Evolutionary conservation across 2,329 filamentous ascomycete genomes (phyloP), one percentile per base, ranked within the genome.

Genomic region (Ophiostoma populinum): DNA sequence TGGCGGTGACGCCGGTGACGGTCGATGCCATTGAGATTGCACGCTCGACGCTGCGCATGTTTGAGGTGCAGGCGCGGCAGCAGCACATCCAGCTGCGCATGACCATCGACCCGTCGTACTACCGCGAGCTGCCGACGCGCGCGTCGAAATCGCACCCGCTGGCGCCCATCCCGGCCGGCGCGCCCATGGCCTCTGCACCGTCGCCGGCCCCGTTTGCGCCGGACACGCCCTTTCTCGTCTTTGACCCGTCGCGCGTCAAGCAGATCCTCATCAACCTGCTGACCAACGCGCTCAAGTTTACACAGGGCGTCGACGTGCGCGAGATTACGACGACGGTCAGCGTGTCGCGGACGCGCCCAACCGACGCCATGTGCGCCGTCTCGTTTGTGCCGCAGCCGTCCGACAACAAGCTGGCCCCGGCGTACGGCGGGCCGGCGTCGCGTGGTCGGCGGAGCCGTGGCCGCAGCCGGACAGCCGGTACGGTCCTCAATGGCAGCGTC

Each of bases 231-330:
- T 83, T 72, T 61, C 69, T 85, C 3, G 55, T 63, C 22, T 54
- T 83, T 19, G 81, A 87, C 49, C 75, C 80, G 0, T 78, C 75
- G 12, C 66, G 80, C 17, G 71, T 87, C 33, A 66, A 80, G 34
- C 80, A 87, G 51, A 76, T 86, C 1, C 59, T 86, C 4, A 83
- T 87, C 50, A 87, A 87, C 46, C 62, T 87, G 2, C 67, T 80
- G 7, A 81, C 79, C 7, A 87, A 87, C 46, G 78, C 80, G 0
- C 75, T 87, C 51, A 87, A 87, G 47, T 87, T 86, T 48, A 87
- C 81, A 1, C 72, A 72, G 24, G 63, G 63, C 0, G 69, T 75
- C 13, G 61, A 62, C 12, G 67, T 59, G 10, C 65, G 73, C 7
- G 67, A 69, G 27, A 63, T 72, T 22, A 55, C 54, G 1, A 57